These are phyloP conservation scores for Melastoma malabathricum DNA, from an alignment of 345 rosid genomes.

Conservation along the genomic window DNA sequence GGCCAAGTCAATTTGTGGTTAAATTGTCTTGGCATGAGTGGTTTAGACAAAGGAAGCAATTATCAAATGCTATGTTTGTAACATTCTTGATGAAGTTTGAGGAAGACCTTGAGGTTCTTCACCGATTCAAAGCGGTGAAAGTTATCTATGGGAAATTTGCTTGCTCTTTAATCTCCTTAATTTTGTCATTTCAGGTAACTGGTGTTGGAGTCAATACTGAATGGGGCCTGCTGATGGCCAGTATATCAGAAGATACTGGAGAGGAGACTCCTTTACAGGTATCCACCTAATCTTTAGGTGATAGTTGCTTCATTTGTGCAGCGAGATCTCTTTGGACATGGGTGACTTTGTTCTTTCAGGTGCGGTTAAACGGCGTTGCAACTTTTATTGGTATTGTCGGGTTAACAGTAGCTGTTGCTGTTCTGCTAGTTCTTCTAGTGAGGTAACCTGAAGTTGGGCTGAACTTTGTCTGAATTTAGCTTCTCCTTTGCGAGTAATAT, in stretches of 20 bases:
- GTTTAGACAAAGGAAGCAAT: no score
- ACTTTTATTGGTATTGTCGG: conserved; percentile 94
- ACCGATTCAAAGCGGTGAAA: no score
- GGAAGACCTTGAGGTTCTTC: no score
- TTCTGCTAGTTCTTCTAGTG: conserved; percentile 65
- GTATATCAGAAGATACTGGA: conserved; percentile 91
- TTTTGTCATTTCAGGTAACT: conserved; percentile 41
- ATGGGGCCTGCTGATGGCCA: conserved; percentile 98
- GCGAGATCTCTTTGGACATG: neutral
- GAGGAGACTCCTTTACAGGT: conserved; percentile 99
- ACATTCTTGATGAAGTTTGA: no score
- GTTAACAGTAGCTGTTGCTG: conserved; percentile 65
- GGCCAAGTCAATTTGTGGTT: no score
- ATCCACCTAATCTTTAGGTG: no score
- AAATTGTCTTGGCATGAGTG: no score
- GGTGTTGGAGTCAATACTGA: conserved; percentile 93
- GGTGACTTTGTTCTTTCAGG: conserved; percentile 32
- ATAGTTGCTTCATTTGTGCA: neutral
- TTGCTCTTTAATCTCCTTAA: neutral
- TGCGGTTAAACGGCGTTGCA: conserved; percentile 93
- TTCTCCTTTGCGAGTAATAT: neutral
- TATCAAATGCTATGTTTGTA: no score
- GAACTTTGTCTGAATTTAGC: no score
- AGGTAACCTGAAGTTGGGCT: conserved; percentile 28
- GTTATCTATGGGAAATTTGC: neutral